Base-by-base conservation (phyloP, 306 rosid species). In the Myrica gale region DNA sequence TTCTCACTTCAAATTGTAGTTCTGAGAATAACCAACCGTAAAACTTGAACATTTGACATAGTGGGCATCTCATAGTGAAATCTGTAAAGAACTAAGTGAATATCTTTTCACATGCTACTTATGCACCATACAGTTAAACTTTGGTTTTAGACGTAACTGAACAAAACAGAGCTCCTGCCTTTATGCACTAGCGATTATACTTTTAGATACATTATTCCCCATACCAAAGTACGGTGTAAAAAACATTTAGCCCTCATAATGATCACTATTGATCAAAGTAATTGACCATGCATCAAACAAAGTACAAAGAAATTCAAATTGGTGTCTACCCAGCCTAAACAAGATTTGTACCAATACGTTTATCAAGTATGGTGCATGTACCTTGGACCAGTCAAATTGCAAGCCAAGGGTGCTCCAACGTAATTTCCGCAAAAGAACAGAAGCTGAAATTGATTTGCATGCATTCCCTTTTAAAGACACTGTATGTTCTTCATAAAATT, bases 361-460 rank as follows among this genome's bases (percentile, higher is more conserved):
- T 12, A 66, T 41, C 26, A 42, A 0, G 3, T 32, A 32, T 32
- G 37, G 37, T 32, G 41, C 76, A 78, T 78, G 50, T 84, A 93
- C 98, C 82, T 87, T 92, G 73, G 99, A 95, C 99, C 99, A 90
- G 67, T 95, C 93, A 82, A 89, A 95, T 77, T 95, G 97, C 79
- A 90, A 78, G 79, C 97, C 97, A 46, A 90, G 96, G 62, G 99
- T 95, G 88, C 97, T 95, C 99, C 99, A 92, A 41, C 99, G 93
- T 84, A 92, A 79, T 84, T 95, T 95, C 47, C 88, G 84, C 72
- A 89, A 83, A 10, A 92, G 88, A 73, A 77, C 77, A 72, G 92
- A 65, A 71, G 97, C 90, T 50, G 89, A 79, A 74, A 88, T 58
- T 0, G 90, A 88, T 83, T 82, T 92, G 86, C 91, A 44, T 5